Base-by-base conservation (phyloP, 176 grass and related monocot genomes). In the Oryza brachyantha region DNA sequence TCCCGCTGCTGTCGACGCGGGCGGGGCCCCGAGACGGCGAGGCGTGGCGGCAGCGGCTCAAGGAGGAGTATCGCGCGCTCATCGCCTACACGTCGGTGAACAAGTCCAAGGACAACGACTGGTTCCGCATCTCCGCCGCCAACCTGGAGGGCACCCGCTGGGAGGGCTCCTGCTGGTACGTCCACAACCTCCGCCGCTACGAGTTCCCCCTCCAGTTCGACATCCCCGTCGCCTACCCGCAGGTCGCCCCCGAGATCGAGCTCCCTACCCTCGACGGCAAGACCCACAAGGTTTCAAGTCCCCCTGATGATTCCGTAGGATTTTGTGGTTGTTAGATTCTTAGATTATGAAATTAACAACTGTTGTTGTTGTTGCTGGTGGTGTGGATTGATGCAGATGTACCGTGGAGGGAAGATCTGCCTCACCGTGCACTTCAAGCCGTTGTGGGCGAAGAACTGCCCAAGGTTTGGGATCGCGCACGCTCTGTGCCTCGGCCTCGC, bases 401-500 rank as follows among this genome's bases (percentile, higher is more conserved):
- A 95, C 69, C 68, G 96, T 1, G 96, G 92, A 16, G 96, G 96
- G 40, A 99, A 95, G 88, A 99, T 99, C 84, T 99, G 92, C 80
- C 86, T 99, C 68, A 95, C 90, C 29, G 92, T 99, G 11, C 96
- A 99, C 86, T 99, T 99, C 88, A 99, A 99, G 66, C 96, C 96
- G 36, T 86, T 99, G 21, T 99, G 96, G 96, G 92, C 92, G 1
- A 99, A 95, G 81, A 99, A 99, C 75, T 99, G 80, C 70, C 92
- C 96, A 7, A 90, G 96, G 75, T 99, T 99, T 66, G 96, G 96
- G 43, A 91, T 99, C 12, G 92, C 96, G 16, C 92, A 99, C 48
- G 96, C 92, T 21, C 78, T 99, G 21, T 99, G 92, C 74, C 79
- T 95, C 38, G 96, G 96, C 0, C 86, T 99, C 9, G 96, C 92